A percentile compares a stretch with the other conserved stretches of the same genome.
Conservation (phyloP, 139 green algal genomes). For the Closterium sp. region DNA sequence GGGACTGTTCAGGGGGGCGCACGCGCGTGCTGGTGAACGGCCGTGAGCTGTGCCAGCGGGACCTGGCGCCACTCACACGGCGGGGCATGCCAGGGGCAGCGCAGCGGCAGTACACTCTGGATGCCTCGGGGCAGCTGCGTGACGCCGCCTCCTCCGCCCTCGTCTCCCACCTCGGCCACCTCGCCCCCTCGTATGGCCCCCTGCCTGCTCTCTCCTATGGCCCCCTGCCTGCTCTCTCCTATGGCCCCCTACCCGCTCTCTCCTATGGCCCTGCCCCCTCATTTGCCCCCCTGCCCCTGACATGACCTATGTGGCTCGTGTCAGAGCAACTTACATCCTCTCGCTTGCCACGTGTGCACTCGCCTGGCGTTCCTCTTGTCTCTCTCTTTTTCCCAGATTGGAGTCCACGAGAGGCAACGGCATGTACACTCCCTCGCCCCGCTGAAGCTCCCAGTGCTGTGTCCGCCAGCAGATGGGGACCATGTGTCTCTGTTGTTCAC, state of each 20-base stretch:
- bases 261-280: too few relatives aligned
- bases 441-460: background rate
- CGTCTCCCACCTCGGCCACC: constrained; percentile 16
- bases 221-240: too few relatives aligned
- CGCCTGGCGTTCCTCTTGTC: background rate
- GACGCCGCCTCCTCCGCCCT: background rate
- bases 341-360: background rate
- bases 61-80: constrained; percentile 5
- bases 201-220: too few relatives aligned
- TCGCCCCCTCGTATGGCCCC: constrained; percentile 28
- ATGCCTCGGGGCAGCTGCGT: constrained; percentile 1
- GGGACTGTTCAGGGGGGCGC: constrained; percentile 14
- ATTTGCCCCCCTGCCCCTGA: background rate
- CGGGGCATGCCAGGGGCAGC: constrained; percentile 6
- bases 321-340: too few relatives aligned
- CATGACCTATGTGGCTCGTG: too few relatives aligned
- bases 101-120: constrained; percentile 6
- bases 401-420: background rate
- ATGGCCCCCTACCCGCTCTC: too few relatives aligned
- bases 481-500: background rate
- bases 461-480: background rate
- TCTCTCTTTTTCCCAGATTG: background rate
- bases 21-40: constrained; percentile 36
- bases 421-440: background rate
- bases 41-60: constrained; percentile 33